A percentile compares a stretch with the other conserved stretches of the same genome.
phyloP scores from a whole-genome alignment of 805 yeast species.

The Ogataea kodamae region DNA sequence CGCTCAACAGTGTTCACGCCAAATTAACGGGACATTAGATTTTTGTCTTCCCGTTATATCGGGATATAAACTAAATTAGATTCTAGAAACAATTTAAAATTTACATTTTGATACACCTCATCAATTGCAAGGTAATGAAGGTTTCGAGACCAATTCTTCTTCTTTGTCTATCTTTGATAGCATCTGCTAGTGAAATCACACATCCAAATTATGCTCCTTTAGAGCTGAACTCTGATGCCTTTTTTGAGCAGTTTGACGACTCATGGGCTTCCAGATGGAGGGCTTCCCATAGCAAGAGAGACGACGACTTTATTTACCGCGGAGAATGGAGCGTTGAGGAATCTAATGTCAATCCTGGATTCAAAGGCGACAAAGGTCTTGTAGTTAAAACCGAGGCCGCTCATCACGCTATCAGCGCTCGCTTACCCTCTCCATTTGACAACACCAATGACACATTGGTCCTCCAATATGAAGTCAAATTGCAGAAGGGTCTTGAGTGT shows the following conservation, averaged over 20 bases:
- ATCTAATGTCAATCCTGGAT: conserved; percentile 54
- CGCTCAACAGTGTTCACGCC: conserved; percentile 21
- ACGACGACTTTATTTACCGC: conserved; percentile 53
- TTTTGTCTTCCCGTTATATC: too few species aligned
- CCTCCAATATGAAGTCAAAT: conserved; percentile 83
- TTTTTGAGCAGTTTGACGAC: conserved; percentile 63
- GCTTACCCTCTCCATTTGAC: conserved; percentile 54
- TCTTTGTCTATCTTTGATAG: conserved; percentile 11
- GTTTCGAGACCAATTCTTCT: conserved; percentile 3
- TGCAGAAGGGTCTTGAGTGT: conserved; percentile 74
- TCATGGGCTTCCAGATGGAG: conserved; percentile 49
- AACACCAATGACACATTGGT: conserved; percentile 67
- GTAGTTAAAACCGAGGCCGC: conserved; percentile 74
- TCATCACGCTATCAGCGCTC: conserved; percentile 75
- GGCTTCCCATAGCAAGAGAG: conserved; percentile 53
- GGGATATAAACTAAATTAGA: too few species aligned
- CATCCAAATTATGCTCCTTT: conserved; percentile 38
- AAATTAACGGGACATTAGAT: too few species aligned
- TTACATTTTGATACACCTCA: conserved; percentile 1
- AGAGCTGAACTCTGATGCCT: conserved; percentile 41
- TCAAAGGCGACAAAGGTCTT: conserved; percentile 66
- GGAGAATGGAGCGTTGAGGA: conserved; percentile 81
- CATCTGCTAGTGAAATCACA: conserved; percentile 19
- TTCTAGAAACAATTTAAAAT: conserved; percentile 5
- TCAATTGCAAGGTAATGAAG: conserved; percentile 6